Evolutionary conservation across 495 filamentous ascomycete species (phyloP).

Genomic region (Bombardia bombarda): DNA sequence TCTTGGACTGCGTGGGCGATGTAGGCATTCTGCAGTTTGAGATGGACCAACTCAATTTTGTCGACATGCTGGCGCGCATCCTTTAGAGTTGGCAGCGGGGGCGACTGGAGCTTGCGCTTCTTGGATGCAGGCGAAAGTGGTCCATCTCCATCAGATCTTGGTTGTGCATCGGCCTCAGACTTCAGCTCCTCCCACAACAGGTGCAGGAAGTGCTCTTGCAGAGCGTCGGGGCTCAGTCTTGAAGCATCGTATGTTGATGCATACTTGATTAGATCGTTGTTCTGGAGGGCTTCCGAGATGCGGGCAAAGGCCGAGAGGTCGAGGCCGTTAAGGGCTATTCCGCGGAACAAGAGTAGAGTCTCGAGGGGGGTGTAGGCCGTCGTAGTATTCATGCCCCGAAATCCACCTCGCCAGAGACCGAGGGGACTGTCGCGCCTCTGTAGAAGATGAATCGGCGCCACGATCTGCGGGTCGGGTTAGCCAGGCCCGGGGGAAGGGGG

Average conservation of each 20-base stretch:
- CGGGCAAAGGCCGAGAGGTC: conserved; percentile 56
- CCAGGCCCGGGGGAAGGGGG: too few relatives aligned
- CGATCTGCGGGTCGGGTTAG: too few relatives aligned
- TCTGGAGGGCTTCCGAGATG: conserved; percentile 67
- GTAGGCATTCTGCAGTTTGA: conserved; percentile 68
- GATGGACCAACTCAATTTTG: conserved; percentile 59
- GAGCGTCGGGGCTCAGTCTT: conserved; percentile 67
- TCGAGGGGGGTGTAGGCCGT: conserved; percentile 78
- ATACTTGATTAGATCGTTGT: conserved; percentile 59
- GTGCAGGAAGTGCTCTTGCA: conserved; percentile 68
- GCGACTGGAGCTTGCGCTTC: conserved; percentile 66
- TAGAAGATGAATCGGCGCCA: conserved; percentile 44
- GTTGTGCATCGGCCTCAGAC: conserved; percentile 17
- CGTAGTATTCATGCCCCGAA: conserved; percentile 46
- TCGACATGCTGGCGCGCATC: conserved; percentile 57
- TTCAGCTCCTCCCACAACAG: conserved; percentile 66
- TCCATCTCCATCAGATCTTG: conserved; percentile 21
- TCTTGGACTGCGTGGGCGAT: conserved; percentile 54
- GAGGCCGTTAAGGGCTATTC: conserved; percentile 59
- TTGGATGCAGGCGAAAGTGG: conserved; percentile 45
- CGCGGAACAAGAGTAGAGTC: conserved; percentile 81
- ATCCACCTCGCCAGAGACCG: conserved; percentile 47
- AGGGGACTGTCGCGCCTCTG: conserved; percentile 44
- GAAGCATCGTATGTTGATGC: conserved; percentile 60
- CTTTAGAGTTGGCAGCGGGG: conserved; percentile 51